phyloP scores from a whole-genome alignment of 2,329 filamentous ascomycete genomes.

The Penicillium sp. region DNA sequence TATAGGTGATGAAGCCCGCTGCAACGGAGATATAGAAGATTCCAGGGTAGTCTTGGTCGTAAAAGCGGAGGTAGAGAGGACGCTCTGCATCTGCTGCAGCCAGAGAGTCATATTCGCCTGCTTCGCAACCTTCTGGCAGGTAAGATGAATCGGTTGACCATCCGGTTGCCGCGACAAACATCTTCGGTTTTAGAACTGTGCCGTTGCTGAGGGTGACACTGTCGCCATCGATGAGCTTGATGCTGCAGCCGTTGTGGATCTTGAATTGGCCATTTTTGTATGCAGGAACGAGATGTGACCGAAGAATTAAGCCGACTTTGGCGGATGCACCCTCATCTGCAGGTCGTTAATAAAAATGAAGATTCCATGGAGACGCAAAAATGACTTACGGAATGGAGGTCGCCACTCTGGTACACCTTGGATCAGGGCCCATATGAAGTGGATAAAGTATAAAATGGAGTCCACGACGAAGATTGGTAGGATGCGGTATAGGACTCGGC shows the following conservation, averaged over 20 bases:
- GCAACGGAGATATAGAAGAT: slow-evolving; percentile 8
- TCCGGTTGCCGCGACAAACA: slow-evolving; percentile 6
- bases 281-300: slow-evolving; percentile 2
- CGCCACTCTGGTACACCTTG: slow-evolving; percentile 4
- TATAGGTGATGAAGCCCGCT: slow-evolving; percentile 5
- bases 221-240: slow-evolving; percentile 5
- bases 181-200: neutral
- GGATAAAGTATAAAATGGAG: slow-evolving; percentile 5
- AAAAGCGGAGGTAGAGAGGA: slow-evolving; percentile 5
- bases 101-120: slow-evolving; percentile 5
- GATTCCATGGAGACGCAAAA: neutral
- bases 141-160: slow-evolving; percentile 8
- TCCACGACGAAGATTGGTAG: slow-evolving; percentile 6
- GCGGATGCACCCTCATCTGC: slow-evolving; percentile 4
- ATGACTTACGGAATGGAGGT: slow-evolving; percentile 3
- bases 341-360: neutral
- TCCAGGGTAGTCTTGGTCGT: slow-evolving; percentile 5
- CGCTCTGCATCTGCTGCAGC: slow-evolving; percentile 2
- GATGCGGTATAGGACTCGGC: slow-evolving; percentile 1
- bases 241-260: slow-evolving; percentile 3
- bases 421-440: slow-evolving; percentile 5
- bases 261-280: slow-evolving; percentile 6
- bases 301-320: slow-evolving; percentile 4
- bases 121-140: neutral
- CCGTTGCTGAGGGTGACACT: neutral